Evolutionary conservation across 1,284 basidiomycete genomes (phyloP).

Genomic region (Farysia itapuensis): DNA sequence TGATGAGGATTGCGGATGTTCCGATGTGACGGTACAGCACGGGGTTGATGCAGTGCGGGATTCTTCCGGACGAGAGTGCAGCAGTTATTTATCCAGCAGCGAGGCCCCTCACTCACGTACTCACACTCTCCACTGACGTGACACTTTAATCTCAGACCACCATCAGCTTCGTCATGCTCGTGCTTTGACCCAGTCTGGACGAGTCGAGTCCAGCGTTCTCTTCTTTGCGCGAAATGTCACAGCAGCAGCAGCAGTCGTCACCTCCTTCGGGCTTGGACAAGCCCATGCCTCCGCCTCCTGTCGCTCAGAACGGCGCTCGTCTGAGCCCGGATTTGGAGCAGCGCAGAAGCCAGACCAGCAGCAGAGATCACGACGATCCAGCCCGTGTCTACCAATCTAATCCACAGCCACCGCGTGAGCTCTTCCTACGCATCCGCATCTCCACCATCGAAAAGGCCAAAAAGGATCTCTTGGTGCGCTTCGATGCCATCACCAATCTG

Average conservation of each 20-base stretch:
- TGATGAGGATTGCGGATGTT: too few species aligned
- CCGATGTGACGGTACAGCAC: too few species aligned
- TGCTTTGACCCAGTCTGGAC: too few species aligned
- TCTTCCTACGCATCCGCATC: constrained; percentile 33
- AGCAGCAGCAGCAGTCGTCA: constrained; percentile 15
- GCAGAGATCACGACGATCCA: constrained; percentile 3
- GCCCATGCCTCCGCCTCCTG: constrained; percentile 20
- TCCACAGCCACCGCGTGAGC: constrained; percentile 18
- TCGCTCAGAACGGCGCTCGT: background rate
- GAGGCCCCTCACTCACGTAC: too few species aligned
- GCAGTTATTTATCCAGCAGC: too few species aligned
- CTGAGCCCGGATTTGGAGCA: constrained; percentile 21
- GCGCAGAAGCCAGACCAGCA: constrained; percentile 9
- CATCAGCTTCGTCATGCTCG: too few species aligned
- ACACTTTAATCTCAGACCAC: too few species aligned
- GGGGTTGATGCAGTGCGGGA: too few species aligned
- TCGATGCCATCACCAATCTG: constrained; percentile 49
- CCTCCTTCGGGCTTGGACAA: constrained; percentile 6
- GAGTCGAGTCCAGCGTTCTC: too few species aligned
- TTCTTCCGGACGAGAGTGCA: too few species aligned
- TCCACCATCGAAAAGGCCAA: constrained; percentile 37
- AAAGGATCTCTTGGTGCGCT: constrained; percentile 37
- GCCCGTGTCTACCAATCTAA: constrained; percentile 30
- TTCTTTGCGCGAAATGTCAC: too few species aligned
- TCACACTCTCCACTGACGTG: too few species aligned